These are phyloP conservation scores for Peltaster fructicola DNA, from an alignment of 2,329 filamentous ascomycete genomes.

Conservation along the genomic window DNA sequence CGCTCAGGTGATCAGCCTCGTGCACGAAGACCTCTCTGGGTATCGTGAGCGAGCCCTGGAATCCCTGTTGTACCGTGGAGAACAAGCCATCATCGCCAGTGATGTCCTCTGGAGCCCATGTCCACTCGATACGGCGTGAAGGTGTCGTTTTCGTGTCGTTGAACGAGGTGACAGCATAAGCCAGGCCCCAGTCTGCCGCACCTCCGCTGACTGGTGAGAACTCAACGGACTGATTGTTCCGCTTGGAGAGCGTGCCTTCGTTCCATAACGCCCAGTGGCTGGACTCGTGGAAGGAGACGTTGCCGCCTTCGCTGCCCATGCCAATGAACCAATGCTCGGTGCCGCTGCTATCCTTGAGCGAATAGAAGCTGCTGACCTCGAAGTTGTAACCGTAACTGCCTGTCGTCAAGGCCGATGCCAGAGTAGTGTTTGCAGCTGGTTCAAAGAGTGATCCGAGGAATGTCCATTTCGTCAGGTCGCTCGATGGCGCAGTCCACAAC, in stretches of 20 bases:
- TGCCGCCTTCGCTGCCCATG: conserved; percentile 27
- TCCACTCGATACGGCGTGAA: conserved; percentile 31
- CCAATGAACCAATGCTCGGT: conserved; percentile 27
- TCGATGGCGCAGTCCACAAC: conserved; percentile 28
- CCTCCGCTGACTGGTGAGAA: conserved; percentile 29
- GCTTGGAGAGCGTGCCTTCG: conserved; percentile 24
- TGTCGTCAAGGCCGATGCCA: conserved; percentile 25
- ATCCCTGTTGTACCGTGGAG: conserved; percentile 25
- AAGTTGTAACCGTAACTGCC: conserved; percentile 31
- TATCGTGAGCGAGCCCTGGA: conserved; percentile 26
- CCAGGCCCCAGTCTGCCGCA: conserved; percentile 26
- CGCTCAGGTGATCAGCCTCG: conserved; percentile 22
- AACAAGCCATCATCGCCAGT: conserved; percentile 20
- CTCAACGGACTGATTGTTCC: conserved; percentile 26
- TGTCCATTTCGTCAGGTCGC: conserved; percentile 28
- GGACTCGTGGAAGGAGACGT: conserved; percentile 23
- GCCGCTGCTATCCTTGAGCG: conserved; percentile 25
- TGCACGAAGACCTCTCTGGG: conserved; percentile 31
- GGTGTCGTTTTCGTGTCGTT: conserved; percentile 31
- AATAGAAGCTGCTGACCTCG: conserved; percentile 31
- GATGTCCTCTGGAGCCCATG: conserved; percentile 29
- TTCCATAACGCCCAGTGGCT: conserved; percentile 29
- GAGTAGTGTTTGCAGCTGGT: conserved; percentile 23
- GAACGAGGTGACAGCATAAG: conserved; percentile 30
- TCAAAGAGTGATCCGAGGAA: conserved; percentile 31